Evolutionary conservation across 768 basidiomycete genomes (phyloP), one percentile per base, ranked within the genome.

Genomic region (Boletellus emodensis): DNA sequence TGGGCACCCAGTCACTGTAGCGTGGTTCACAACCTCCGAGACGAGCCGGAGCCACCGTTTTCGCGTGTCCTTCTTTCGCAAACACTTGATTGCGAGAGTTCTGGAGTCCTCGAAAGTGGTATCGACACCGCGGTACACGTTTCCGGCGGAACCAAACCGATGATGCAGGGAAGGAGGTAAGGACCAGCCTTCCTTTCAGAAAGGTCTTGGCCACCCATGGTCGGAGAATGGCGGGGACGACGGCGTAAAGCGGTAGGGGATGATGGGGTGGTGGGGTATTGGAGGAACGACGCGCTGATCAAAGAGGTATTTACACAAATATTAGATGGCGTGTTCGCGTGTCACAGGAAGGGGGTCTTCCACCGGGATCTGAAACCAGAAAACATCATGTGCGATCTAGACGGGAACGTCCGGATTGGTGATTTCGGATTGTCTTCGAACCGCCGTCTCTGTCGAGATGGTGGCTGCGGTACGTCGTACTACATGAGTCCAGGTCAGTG

Each of bases 291-390:
- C 50, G 64, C 62, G 2, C 76, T 86, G 56, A 82, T 90, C 69
- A 84, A 80, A 62, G 63, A 65, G 37, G 76, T 79, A 30, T 93
- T 90, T 66, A 53, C 87, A 37, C 85, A 93, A 59, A 76, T 94
- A 48, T 66, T 93, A 55, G 87, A 90, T 56, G 86, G 87, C 1
- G 80, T 94, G 44, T 74, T 83, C 44, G 77, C 85, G 58, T 90
- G 87, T 61, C 90, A 94, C 61, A 66, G 72, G 32, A 72, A 75
- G 26, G 79, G 82, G 11, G 79, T 94, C 52, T 91, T 76, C 64
- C 92, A 94, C 68, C 84, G 90, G 20, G 90, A 93, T 61, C 78
- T 94, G 61, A 93, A 94, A 65, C 90, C 90, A 1, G 92, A 92
- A 62, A 91, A 85, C 65, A 75, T 91, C 37, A 73, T 93, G 44